These are phyloP conservation scores for Beauveria rudraprayagi DNA, from an alignment of 2,329 filamentous ascomycete genomes.

Conservation along the genomic window DNA sequence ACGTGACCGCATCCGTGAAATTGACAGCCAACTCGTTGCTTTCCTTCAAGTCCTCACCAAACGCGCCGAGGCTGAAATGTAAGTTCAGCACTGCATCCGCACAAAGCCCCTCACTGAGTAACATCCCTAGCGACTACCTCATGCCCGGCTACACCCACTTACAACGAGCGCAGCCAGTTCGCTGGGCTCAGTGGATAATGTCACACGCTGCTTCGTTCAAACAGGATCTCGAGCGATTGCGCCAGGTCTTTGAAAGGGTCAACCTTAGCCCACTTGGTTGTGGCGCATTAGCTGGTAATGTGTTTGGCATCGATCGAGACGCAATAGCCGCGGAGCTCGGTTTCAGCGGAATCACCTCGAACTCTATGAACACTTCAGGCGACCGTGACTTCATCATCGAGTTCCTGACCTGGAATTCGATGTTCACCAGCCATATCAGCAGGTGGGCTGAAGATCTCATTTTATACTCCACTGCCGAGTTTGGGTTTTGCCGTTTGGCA, in stretches of 20 bases:
- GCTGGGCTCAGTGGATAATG: slow-evolving; percentile 77
- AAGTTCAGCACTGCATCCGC: slow-evolving; percentile 10
- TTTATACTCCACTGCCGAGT: slow-evolving; percentile 70
- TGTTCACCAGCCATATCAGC: slow-evolving; percentile 62
- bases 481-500: slow-evolving; percentile 65
- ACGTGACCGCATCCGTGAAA: slow-evolving; percentile 60
- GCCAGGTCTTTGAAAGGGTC: slow-evolving; percentile 64
- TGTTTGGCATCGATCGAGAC: slow-evolving; percentile 24
- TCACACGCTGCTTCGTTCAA: slow-evolving; percentile 65
- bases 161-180: slow-evolving; percentile 71
- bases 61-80: slow-evolving; percentile 64
- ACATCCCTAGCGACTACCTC: slow-evolving; percentile 43
- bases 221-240: slow-evolving; percentile 67
- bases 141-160: slow-evolving; percentile 89
- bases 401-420: slow-evolving; percentile 61
- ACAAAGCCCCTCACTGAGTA: slow-evolving; percentile 11
- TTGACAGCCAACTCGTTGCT: slow-evolving; percentile 60
- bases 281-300: slow-evolving; percentile 21
- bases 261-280: slow-evolving; percentile 49
- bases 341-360: slow-evolving; percentile 60
- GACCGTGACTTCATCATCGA: slow-evolving; percentile 69
- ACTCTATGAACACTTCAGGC: slow-evolving; percentile 61
- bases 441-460: slow-evolving; percentile 80
- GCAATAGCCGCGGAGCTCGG: slow-evolving; percentile 53
- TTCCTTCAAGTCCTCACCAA: slow-evolving; percentile 61